These are phyloP conservation scores for Colletotrichum sansevieriae DNA, from an alignment of 2,329 filamentous ascomycete genomes.

Conservation along the genomic window DNA sequence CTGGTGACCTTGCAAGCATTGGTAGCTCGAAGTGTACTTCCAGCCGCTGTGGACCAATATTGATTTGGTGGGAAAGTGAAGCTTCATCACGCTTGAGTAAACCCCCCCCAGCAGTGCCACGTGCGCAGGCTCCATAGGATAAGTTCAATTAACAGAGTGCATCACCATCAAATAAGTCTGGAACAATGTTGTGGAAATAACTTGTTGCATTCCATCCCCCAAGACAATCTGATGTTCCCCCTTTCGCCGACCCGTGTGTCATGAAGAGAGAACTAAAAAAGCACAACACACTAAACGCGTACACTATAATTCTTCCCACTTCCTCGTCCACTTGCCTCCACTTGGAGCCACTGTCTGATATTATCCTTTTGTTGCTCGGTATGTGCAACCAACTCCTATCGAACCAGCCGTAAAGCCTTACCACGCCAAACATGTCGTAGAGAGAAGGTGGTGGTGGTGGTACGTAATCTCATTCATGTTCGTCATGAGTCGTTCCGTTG, in stretches of 20 bases:
- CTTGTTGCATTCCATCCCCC: slow-evolving; percentile 31
- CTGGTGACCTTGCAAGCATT: too few relatives aligned
- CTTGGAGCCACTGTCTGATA: slow-evolving; percentile 28
- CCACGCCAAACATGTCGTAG: slow-evolving; percentile 33
- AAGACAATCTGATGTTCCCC: slow-evolving; percentile 43
- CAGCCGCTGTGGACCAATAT: too few relatives aligned
- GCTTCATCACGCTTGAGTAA: too few relatives aligned
- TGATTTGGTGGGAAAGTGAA: too few relatives aligned
- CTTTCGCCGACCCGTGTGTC: slow-evolving; percentile 41
- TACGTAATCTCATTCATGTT: slow-evolving; percentile 36
- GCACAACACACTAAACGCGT: slow-evolving; percentile 41
- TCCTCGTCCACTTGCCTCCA: slow-evolving; percentile 20
- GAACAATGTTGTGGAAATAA: slow-evolving; percentile 1
- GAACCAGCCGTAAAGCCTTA: slow-evolving; percentile 33
- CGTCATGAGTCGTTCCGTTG: slow-evolving; percentile 42
- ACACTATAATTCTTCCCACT: slow-evolving; percentile 38
- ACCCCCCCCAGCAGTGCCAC: too few relatives aligned
- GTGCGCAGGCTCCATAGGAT: too few relatives aligned
- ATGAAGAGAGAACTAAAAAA: slow-evolving; percentile 40
- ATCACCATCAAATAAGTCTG: too few relatives aligned
- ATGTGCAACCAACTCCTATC: slow-evolving; percentile 37
- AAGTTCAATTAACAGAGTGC: too few relatives aligned
- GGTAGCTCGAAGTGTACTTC: too few relatives aligned
- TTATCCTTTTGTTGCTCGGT: slow-evolving; percentile 40
- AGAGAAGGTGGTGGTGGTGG: slow-evolving; percentile 23